Base-by-base conservation (phyloP, 2,329 filamentous ascomycete genomes). In the Colletotrichum tropicale region DNA sequence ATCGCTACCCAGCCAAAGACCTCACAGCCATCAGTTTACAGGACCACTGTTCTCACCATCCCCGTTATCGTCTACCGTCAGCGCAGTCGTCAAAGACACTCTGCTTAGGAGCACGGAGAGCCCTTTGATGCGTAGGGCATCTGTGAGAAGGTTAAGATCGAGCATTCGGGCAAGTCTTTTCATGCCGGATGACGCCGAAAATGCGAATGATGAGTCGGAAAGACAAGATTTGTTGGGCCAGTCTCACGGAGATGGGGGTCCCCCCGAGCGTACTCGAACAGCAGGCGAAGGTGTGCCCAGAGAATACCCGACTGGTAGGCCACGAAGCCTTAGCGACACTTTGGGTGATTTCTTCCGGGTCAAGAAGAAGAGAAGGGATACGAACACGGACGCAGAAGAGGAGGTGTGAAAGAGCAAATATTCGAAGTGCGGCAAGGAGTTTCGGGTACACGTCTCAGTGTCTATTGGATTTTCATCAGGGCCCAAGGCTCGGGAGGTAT, bases 51-150 rank as follows among this genome's bases (percentile, higher is more conserved):
- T 91, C 76, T 92, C 90, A 4, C 90, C 91, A 13, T 92, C 90
- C 1, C 91, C 91, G 0, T 85, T 92, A 38, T 91, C 90, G 3
- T 91, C 90, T 0, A 91, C 91, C 2, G 88, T 92, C 48, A 90
- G 87, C 21, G 89, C 89, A 0, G 89, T 91, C 1, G 88, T 92
- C 58, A 88, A 90, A 56, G 90, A 92, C 77, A 89, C 87, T 13
- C 85, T 91, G 34, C 84, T 91, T 3, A 84, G 88, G 13, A 86
- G 87, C 36, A 84, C 87, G 18, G 86, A 87, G 30, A 82, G 81
- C 36, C 81, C 86, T 1, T 79, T 84, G 24, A 75, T 85, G 8
- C 85, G 85, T 55, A 86, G 84, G 70, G 86, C 87, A 12, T 88
- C 88, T 10, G 83, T 88, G 64, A 84, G 87, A 62, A 86, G 89